Base-by-base conservation (phyloP, 257 asterid genomes). In the Gentiana dahurica region DNA sequence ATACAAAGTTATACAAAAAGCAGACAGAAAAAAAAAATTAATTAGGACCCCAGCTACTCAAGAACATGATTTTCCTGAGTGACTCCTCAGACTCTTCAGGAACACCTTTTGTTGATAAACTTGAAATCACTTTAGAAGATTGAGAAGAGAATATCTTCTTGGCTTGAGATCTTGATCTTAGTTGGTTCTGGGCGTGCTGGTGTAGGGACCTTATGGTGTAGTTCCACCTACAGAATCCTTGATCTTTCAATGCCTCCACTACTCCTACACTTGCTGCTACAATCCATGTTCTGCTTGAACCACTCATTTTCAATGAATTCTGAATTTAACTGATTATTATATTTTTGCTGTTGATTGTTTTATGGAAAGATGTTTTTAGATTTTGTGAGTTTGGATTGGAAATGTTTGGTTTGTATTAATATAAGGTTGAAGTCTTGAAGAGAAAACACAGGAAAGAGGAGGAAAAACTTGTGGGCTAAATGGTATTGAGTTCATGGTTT, bases 11-110 rank as follows among this genome's bases (percentile, higher is more conserved):
- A 24, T 24, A 24, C 24, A 24, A 24, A 24, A 24, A 24, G 24
- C 24, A 10, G n/a, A 51, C 10, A 11, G 1, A 4, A 34, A 3
- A n/a, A n/a, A 12, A 12, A 35, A 5, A 0, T 55, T 32, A 70
- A 51, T 65, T 47, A 4, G 72, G 76, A 52, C 76, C 69, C 76
- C 76, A 71, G 13, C 66, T 65, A 51, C 69, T 71, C 72, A 65
- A 65, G 51, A 51, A 57, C 71, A 70, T 65, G 36, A 70, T 54
- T 60, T 71, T 71, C 34, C 73, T 62, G 1, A 71, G 50, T 6
- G 77, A 67, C 3, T 71, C 73, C 38, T 71, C 77, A 7, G 67
- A 62, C n/a, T 47, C 49, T 44, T 54, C 57, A 6, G 34, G 6
- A 7, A 59, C 51, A 2, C 50, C 49, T 35, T 53, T 51, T 36